Conservation (phyloP, 2,329 filamentous ascomycete species). For the Myriosclerotinia duriaeana region DNA sequence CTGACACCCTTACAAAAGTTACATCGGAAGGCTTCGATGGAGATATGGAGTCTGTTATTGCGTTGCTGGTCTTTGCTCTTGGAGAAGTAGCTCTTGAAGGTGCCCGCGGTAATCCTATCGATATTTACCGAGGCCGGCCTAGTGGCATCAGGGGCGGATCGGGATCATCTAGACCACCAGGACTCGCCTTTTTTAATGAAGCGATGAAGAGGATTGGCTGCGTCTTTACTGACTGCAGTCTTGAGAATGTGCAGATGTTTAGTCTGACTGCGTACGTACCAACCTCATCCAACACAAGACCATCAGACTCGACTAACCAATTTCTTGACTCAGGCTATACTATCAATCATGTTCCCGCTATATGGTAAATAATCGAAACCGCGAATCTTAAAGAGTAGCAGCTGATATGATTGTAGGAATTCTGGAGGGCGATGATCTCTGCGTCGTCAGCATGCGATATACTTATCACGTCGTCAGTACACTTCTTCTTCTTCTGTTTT, state of each 20-base stretch:
- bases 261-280: slow-evolving; percentile 53
- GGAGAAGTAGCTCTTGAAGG: slow-evolving; percentile 58
- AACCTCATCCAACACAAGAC: neutral
- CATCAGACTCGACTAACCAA: neutral
- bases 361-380: slow-evolving; percentile 43
- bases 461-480: slow-evolving; percentile 52
- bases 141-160: slow-evolving; percentile 56
- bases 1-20: slow-evolving; percentile 48
- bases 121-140: slow-evolving; percentile 46
- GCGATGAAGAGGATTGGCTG: slow-evolving; percentile 60
- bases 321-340: slow-evolving; percentile 46
- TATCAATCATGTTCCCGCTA: slow-evolving; percentile 54
- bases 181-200: slow-evolving; percentile 61
- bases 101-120: slow-evolving; percentile 48
- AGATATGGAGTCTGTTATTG: slow-evolving; percentile 51
- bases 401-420: slow-evolving; percentile 48
- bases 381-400: neutral
- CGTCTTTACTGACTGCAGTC: slow-evolving; percentile 52
- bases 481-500: no score
- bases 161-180: slow-evolving; percentile 50
- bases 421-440: slow-evolving; percentile 57
- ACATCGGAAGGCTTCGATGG: slow-evolving; percentile 52
- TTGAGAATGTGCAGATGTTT: slow-evolving; percentile 60
- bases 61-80: slow-evolving; percentile 57
- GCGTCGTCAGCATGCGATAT: slow-evolving; percentile 59